A percentile compares a stretch with the other conserved stretches of the same genome.
phyloP scores from a whole-genome alignment of 441 rosid genomes.

The Metrosideros polymorpha region DNA sequence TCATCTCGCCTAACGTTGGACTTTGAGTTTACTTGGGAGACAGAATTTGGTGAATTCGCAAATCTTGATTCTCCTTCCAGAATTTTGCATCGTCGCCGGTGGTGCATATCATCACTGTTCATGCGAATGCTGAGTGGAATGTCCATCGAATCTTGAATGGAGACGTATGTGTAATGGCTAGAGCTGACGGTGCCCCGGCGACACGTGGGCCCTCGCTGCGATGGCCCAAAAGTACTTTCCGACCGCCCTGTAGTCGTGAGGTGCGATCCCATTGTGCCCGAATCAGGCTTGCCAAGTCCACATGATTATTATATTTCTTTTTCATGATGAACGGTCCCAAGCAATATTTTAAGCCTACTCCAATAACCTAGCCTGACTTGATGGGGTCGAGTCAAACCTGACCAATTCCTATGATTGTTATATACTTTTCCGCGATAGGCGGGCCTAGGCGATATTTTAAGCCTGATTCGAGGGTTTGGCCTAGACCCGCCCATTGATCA shows the following conservation, averaged over 20 bases:
- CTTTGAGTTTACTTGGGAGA: background rate
- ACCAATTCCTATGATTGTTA: background rate
- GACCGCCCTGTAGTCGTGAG: background rate
- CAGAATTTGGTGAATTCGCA: background rate
- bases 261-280: accelerated
- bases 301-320: background rate
- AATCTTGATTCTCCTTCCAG: background rate
- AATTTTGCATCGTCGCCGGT: background rate
- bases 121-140: background rate
- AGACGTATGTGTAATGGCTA: background rate
- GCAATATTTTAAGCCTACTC: background rate
- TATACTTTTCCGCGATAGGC: background rate
- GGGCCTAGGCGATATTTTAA: background rate
- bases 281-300: background rate
- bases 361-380: background rate
- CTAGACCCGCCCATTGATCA: background rate
- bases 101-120: background rate
- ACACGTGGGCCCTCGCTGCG: too few relatives aligned
- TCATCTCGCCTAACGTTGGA: background rate
- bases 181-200: too few relatives aligned
- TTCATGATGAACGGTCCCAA: accelerated
- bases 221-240: background rate
- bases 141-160: background rate
- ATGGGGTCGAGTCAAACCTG: background rate
- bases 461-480: background rate